Conservation (phyloP, 306 rosid genomes). For the Mucuna pruriens region DNA sequence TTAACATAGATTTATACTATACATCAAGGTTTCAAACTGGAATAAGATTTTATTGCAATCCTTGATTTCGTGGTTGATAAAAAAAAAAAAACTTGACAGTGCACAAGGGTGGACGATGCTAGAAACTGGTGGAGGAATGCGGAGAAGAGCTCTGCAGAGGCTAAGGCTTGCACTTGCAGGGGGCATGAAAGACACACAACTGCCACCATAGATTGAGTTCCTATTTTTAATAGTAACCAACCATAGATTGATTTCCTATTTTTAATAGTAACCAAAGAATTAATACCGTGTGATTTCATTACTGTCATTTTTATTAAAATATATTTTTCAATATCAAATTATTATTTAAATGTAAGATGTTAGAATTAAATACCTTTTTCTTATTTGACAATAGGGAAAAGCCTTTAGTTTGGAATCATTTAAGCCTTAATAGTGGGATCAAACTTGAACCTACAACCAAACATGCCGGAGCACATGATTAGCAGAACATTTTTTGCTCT, state of each 20-base stretch:
- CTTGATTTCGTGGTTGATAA: too few species aligned
- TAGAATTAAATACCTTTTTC: neutral
- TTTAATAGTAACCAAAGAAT: too few species aligned
- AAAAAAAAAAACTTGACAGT: too few species aligned
- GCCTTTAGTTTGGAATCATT: neutral
- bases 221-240: too few species aligned
- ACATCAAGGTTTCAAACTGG: too few species aligned
- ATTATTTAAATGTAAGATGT: too few species aligned
- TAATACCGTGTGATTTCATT: too few species aligned
- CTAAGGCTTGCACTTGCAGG: neutral
- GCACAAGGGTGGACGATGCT: neutral
- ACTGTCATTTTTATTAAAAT: too few species aligned
- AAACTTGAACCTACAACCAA: neutral
- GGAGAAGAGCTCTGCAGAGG: neutral
- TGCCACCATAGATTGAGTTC: too few species aligned
- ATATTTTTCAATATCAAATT: too few species aligned
- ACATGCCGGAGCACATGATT: neutral
- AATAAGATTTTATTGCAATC: too few species aligned
- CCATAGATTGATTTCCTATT: too few species aligned
- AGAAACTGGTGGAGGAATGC: neutral
- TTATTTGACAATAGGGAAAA: neutral
- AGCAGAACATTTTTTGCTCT: neutral
- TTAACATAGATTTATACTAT: neutral
- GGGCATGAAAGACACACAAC: neutral
- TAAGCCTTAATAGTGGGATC: neutral